Evolutionary conservation across 176 grass and related monocot species (phyloP).

Genomic region (Tuctoria greenei): DNA sequence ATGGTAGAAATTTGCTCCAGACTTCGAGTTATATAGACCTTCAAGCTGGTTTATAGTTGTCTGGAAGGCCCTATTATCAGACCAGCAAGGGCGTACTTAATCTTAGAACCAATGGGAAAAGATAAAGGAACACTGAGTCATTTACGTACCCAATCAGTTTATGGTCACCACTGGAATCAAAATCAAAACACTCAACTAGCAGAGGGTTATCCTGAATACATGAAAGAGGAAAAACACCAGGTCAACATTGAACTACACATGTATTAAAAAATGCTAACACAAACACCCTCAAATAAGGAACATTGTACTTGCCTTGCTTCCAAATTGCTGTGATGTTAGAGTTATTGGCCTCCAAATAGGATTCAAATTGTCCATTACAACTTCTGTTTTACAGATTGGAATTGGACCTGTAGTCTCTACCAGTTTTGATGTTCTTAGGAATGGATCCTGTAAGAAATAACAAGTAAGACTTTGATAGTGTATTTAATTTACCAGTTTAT

Average conservation of each 20-base stretch:
- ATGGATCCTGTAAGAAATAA: conserved; percentile 74
- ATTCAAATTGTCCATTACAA: conserved; percentile 70
- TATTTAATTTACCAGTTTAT: background rate
- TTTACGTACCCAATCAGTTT: conserved; percentile 70
- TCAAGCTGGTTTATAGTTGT: conserved; percentile 61
- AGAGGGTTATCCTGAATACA: conserved; percentile 91
- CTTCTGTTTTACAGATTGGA: conserved; percentile 93
- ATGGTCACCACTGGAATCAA: conserved; percentile 81
- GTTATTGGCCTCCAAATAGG: conserved; percentile 83
- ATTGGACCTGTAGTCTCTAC: conserved; percentile 61
- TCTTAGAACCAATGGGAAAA: conserved; percentile 17
- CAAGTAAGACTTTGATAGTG: conserved; percentile 11
- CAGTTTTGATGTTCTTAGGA: conserved; percentile 78
- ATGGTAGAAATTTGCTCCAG: conserved; percentile 62
- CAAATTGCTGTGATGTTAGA: conserved; percentile 80
- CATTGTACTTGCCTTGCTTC: conserved; percentile 73
- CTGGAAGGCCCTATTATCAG: conserved; percentile 65
- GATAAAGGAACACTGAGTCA: conserved; percentile 23
- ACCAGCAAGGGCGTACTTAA: conserved; percentile 33
- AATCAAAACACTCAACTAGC: conserved; percentile 96
- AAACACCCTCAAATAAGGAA: conserved; percentile 10
- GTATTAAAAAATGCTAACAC: conserved; percentile 2
- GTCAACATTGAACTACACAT: conserved; percentile 24
- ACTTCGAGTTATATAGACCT: conserved; percentile 45
- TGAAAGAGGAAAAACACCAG: background rate